Evolutionary conservation across 2,329 filamentous ascomycete species (phyloP).

Genomic region (Xylariomycetidae sp.): DNA sequence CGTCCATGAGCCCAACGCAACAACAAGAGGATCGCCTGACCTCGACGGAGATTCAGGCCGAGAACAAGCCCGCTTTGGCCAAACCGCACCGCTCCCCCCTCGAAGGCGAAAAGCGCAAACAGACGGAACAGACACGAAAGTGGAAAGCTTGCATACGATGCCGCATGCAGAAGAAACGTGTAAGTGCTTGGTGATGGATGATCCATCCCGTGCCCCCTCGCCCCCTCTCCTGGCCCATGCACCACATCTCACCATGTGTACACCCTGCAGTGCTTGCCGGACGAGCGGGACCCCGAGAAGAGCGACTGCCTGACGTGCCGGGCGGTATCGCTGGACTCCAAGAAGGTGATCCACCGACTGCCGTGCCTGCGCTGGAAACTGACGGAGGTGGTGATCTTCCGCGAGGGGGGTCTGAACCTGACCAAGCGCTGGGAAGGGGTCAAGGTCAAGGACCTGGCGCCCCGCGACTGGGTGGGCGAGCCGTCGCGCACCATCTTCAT

Average conservation of each 20-base stretch:
- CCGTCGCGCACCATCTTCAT: conserved; percentile 31
- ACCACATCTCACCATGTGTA: no score
- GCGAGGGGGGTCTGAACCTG: conserved; percentile 36
- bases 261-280: conserved; percentile 30
- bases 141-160: conserved; percentile 37
- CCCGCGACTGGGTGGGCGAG: conserved; percentile 24
- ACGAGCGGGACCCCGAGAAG: conserved; percentile 24
- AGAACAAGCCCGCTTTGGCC: conserved; percentile 3
- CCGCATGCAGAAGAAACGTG: conserved; percentile 37
- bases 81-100: conserved; percentile 11
- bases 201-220: background rate
- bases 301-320: conserved; percentile 34
- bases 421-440: conserved; percentile 38
- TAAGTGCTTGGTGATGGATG: no score
- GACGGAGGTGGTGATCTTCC: conserved; percentile 33
- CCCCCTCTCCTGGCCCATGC: conserved; percentile 3
- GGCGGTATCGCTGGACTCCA: conserved; percentile 31
- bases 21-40: no score
- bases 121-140: conserved; percentile 20
- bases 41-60: conserved; percentile 1
- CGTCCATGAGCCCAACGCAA: no score
- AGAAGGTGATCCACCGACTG: conserved; percentile 40
- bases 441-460: conserved; percentile 33
- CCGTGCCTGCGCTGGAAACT: conserved; percentile 40
- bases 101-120: conserved; percentile 11